Conservation (phyloP, 139 green algal genomes). For the Micromonas commoda region DNA sequence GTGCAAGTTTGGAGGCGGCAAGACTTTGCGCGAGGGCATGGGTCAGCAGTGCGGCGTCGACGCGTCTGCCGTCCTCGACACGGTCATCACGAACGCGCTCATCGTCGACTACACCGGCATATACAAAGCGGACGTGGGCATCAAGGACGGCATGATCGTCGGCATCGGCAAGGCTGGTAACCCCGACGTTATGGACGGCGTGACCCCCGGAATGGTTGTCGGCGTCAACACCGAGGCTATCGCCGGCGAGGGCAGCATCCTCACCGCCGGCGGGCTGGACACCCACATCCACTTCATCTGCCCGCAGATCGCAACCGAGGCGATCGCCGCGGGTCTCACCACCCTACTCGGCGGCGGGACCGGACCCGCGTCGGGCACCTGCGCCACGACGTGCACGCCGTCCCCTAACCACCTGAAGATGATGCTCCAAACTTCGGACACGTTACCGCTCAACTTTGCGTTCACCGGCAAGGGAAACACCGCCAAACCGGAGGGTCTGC, state of each 20-base stretch:
- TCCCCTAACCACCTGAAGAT: constrained; percentile 33
- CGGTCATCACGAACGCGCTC: constrained; percentile 47
- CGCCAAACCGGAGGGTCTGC: constrained; percentile 32
- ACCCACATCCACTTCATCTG: constrained; percentile 52
- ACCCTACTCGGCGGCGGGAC: constrained; percentile 41
- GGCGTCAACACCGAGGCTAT: constrained; percentile 50
- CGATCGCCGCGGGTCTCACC: constrained; percentile 25
- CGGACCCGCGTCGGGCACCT: constrained; percentile 42
- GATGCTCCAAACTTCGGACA: constrained; percentile 49
- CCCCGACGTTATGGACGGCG: constrained; percentile 46
- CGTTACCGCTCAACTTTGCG: constrained; percentile 44
- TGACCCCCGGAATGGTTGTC: constrained; percentile 41
- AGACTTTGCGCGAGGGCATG: constrained; percentile 50
- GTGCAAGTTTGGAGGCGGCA: constrained; percentile 50
- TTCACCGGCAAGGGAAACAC: constrained; percentile 53
- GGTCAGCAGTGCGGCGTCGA: constrained; percentile 29
- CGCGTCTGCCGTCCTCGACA: constrained; percentile 26
- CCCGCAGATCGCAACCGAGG: constrained; percentile 38
- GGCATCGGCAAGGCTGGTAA: constrained; percentile 50
- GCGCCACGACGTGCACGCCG: constrained; percentile 48
- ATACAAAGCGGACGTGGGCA: constrained; percentile 46
- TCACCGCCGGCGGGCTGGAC: constrained; percentile 47
- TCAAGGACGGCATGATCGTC: constrained; percentile 37
- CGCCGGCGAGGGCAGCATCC: constrained; percentile 41
- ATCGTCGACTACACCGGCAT: constrained; percentile 47